phyloP scores from a whole-genome alignment of 768 basidiomycete species.

The Suillus discolor region DNA sequence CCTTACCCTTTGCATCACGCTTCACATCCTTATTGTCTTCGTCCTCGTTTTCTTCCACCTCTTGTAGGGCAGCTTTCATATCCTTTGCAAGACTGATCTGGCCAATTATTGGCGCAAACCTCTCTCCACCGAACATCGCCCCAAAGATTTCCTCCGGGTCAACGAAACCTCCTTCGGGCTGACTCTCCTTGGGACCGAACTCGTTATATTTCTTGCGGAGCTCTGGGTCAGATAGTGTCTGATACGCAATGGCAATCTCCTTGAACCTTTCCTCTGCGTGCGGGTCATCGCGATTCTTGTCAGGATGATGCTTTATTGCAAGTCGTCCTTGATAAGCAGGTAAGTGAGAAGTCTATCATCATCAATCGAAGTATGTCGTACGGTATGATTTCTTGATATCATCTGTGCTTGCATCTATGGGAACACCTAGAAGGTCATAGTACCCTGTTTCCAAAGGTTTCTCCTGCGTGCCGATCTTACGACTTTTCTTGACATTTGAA shows the following conservation, averaged over 20 bases:
- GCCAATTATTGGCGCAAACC: slow-evolving; percentile 86
- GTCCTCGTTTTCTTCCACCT: slow-evolving; percentile 72
- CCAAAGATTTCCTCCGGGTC: slow-evolving; percentile 85
- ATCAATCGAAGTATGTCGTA: slow-evolving; percentile 35
- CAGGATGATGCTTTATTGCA: slow-evolving; percentile 90
- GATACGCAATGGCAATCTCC: slow-evolving; percentile 87
- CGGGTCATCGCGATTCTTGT: slow-evolving; percentile 90
- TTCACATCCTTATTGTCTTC: slow-evolving; percentile 41
- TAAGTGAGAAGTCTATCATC: not conserved
- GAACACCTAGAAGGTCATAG: slow-evolving; percentile 82
- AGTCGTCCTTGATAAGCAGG: slow-evolving; percentile 55
- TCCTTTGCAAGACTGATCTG: slow-evolving; percentile 85
- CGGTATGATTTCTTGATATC: slow-evolving; percentile 94
- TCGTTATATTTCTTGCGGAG: slow-evolving; percentile 89
- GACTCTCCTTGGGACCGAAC: slow-evolving; percentile 83
- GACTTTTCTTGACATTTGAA: slow-evolving; percentile 44
- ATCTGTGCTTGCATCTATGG: slow-evolving; percentile 73
- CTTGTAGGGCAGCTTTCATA: slow-evolving; percentile 92
- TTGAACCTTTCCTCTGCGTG: slow-evolving; percentile 88
- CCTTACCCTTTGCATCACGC: slow-evolving; percentile 56
- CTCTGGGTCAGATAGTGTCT: slow-evolving; percentile 76
- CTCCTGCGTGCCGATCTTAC: slow-evolving; percentile 90
- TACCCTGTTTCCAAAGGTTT: slow-evolving; percentile 88
- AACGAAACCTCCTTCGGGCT: slow-evolving; percentile 81
- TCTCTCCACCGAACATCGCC: slow-evolving; percentile 87